Evolutionary conservation across 1,284 basidiomycete species (phyloP), one percentile per base, ranked within the genome.

Genomic region (Puccinia novopanici): DNA sequence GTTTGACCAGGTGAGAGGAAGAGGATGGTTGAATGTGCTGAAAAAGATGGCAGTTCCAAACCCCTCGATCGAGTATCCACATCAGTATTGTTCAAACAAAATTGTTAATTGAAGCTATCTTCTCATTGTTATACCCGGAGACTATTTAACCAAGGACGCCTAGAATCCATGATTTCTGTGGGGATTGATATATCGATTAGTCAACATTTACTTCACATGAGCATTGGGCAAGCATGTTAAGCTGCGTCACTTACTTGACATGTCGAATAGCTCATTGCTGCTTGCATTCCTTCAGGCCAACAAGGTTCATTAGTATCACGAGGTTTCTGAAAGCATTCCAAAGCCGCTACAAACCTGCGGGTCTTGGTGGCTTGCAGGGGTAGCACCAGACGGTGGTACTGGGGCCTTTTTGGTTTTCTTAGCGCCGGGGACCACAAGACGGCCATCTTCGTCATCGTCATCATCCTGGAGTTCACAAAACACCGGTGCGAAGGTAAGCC

Each of bases 341-440:
- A 24, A 13, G 24, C 34, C 55, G 13, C 37, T 19, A 74, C 78
- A 22, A 27, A 80, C 78, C 71, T 80, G 78, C 19, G 78, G 78
- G 48, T 63, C 78, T 52, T 80, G 78, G 34, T 80, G 68, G 48
- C 78, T 80, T 48, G 70, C 78, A 54, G 78, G 78, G 19, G 78
- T 80, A 17, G 61, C 78, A 10, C 78, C 78, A 42, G 45, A 74
- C 19, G 78, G 78, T 4, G 78, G 78, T 6, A 80, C 78, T 27
- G 78, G 78, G 0, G 78, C 78, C 34, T 80, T 80, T 74, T 63
- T 71, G 13, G 45, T 63, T 65, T 80, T 80, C 61, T 48, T 80
- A 22, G 78, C 78, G 3, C 78, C 78, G 24, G 78, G 78, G 30
- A 80, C 78, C 48, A 74, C 71, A 34, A 80, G 70, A 10, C 78